Evolutionary conservation across 202 grass and related monocot genomes (phyloP), one percentile per base, ranked within the genome.

Genomic region (Setaria italica): DNA sequence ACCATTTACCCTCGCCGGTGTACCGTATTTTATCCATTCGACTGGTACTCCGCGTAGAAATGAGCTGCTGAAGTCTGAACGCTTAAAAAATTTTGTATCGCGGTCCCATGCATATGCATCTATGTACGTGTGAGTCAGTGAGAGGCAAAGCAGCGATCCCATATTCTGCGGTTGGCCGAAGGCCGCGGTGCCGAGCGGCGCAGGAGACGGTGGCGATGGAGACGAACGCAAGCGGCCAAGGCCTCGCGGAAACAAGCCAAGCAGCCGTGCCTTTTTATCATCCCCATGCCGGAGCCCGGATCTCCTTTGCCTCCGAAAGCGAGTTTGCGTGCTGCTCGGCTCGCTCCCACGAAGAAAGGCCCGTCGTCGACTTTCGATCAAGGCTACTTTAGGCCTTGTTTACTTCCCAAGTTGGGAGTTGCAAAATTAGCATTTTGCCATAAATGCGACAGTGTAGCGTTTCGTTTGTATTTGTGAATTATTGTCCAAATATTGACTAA

Each of bases 181-280:
- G 19, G 35, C 43, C 43, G 43, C 43, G 43, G 43, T 46, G 43
- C 11, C 10, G 9, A 3, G 11, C 10, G 46, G 10, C 46, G 46
- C 1, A 11, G 53, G 37, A 5, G 34, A 42, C 37, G 37, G 11
- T 6, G 39, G 13, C 21, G 76, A 78, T 34, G 42, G 58, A 16
- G 76, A 78, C 58, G 58, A 78, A 64, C 42, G 58, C 76, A 78
- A 78, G 76, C 42, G 42, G 57, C 76, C 76, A 64, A 78, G 10
- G 25, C 0, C 41, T 42, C 21, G 70, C 70, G 21, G 13, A 50
- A 14, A 49, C 43, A 70, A 49, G 7, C 45, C 11, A 3, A 11
- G 39, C 17, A 3, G 12, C 5, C 14, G 37, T 1, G 15, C 58
- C 4, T 34, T 57, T 75, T 75, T 57, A n/a, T 9, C 76, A 79